Evolutionary conservation across 441 rosid species (phyloP).

Genomic region (Brassica hybrid): DNA sequence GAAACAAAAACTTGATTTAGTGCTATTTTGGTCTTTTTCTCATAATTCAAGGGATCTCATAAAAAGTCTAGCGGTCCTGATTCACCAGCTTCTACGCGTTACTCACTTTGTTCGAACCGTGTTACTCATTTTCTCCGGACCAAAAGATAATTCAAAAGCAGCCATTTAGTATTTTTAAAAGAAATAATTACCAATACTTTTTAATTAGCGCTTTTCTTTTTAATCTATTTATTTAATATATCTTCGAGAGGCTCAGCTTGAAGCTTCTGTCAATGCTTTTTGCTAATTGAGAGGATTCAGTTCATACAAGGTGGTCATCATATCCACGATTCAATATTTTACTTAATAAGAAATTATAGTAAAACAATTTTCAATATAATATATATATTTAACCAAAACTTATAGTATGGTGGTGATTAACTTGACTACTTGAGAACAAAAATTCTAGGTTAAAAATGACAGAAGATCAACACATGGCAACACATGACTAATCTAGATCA

Average conservation of each 20-base stretch:
- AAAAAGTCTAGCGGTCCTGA: background rate
- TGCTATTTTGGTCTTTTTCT: no score
- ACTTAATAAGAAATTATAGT: background rate
- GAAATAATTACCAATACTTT: background rate
- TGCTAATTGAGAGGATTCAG: background rate
- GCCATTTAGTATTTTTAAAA: background rate
- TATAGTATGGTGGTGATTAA: no score
- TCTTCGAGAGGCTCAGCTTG: background rate
- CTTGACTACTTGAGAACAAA: no score
- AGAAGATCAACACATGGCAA: no score
- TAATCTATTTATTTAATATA: background rate
- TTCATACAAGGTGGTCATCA: background rate
- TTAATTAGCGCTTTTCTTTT: background rate
- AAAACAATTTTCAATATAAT: background rate
- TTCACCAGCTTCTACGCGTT: constrained; percentile 14
- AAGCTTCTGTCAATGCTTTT: background rate
- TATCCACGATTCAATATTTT: background rate
- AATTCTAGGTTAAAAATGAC: no score
- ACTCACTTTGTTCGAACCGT: constrained; percentile 30
- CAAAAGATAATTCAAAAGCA: background rate
- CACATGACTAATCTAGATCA: no score
- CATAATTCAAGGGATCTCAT: background rate
- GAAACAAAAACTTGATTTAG: no score
- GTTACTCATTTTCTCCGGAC: constrained; percentile 31
- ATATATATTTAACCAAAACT: no score